Evolutionary conservation across 2,329 filamentous ascomycete genomes (phyloP).

Genomic region (Neobulgaria alba): DNA sequence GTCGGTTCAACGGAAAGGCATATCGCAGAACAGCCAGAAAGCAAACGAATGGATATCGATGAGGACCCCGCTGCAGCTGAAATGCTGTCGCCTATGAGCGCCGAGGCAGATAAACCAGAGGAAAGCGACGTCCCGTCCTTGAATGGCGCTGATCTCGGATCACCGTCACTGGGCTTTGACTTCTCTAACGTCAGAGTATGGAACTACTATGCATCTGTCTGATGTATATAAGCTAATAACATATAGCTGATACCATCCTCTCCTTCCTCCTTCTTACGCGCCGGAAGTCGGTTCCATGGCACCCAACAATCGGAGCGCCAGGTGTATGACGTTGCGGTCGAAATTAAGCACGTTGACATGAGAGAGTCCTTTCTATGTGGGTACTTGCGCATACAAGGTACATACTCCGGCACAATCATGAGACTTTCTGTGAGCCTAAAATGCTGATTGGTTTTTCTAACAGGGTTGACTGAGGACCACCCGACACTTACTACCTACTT

Average conservation of each 20-base stretch:
- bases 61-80: constrained; percentile 28
- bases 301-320: constrained; percentile 91
- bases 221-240: neutral
- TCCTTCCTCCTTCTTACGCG: constrained; percentile 78
- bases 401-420: neutral
- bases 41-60: constrained; percentile 36
- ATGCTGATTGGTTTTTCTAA: constrained; percentile 4
- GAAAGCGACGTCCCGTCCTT: constrained; percentile 27
- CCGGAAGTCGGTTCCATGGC: constrained; percentile 81
- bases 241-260: constrained; percentile 52
- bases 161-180: constrained; percentile 43
- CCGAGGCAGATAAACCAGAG: constrained; percentile 32
- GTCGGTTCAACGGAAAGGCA: constrained; percentile 27
- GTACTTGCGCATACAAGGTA: constrained; percentile 91
- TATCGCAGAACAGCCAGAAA: constrained; percentile 25
- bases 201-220: neutral
- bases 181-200: constrained; percentile 48
- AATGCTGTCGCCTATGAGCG: constrained; percentile 29
- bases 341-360: constrained; percentile 94
- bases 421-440: constrained; percentile 9
- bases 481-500: constrained; percentile 98
- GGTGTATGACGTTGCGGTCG: constrained; percentile 90
- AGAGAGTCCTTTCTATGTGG: constrained; percentile 90
- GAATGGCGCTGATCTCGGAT: constrained; percentile 27
- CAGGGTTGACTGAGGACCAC: constrained; percentile 89